These are phyloP conservation scores for Ehretia macrophylla DNA, from an alignment of 257 asterid species.

Conservation along the genomic window DNA sequence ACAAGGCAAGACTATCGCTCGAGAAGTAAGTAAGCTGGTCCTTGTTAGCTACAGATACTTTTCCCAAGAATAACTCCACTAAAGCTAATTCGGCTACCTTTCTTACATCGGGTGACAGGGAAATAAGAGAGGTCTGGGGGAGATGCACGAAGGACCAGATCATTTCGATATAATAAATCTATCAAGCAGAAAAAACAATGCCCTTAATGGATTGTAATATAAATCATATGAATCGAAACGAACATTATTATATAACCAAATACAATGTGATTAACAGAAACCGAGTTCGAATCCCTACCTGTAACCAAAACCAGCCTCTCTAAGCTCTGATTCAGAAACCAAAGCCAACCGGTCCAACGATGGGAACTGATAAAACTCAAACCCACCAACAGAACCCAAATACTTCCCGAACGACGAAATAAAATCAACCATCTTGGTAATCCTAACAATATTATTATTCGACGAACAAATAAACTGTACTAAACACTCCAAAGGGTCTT, in stretches of 20 bases:
- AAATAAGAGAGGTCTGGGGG: too few species aligned
- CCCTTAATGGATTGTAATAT: too few species aligned
- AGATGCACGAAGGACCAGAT: too few species aligned
- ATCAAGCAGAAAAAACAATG: too few species aligned
- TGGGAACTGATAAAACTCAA: slow-evolving; percentile 71
- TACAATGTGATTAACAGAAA: not conserved
- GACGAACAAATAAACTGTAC: slow-evolving; percentile 94
- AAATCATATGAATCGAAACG: too few species aligned
- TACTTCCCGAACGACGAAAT: slow-evolving; percentile 61
- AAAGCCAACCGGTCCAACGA: slow-evolving; percentile 48
- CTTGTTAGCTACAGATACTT: too few species aligned
- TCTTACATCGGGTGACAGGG: too few species aligned
- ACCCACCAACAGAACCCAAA: slow-evolving; percentile 75
- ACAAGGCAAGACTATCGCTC: too few species aligned
- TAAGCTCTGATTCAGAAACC: slow-evolving; percentile 69
- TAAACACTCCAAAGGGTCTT: slow-evolving; percentile 90
- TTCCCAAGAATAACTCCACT: too few species aligned
- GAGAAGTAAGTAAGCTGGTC: too few species aligned
- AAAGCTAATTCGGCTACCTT: too few species aligned
- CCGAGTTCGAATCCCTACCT: slow-evolving; percentile 40
- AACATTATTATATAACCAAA: not conserved
- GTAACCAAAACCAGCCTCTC: slow-evolving; percentile 95
- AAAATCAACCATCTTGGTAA: slow-evolving; percentile 87
- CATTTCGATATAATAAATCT: too few species aligned
- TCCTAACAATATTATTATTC: slow-evolving; percentile 79